These are phyloP conservation scores for Claviceps sorghi DNA, from an alignment of 2,329 filamentous ascomycete species.

Conservation along the genomic window DNA sequence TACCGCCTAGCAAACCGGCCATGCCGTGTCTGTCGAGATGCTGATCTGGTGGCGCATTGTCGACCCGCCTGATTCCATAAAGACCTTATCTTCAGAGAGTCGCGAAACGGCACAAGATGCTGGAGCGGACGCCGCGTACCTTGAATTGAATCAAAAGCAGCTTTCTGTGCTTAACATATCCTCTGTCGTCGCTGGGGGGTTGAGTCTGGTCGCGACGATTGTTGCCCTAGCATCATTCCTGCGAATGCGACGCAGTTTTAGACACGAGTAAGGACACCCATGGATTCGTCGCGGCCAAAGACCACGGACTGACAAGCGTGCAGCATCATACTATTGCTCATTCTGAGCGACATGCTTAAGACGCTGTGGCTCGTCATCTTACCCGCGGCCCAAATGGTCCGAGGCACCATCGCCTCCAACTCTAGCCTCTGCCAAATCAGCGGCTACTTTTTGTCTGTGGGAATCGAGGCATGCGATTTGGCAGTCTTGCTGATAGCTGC, in stretches of 20 bases:
- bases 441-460: slow-evolving; percentile 52
- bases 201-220: slow-evolving; percentile 43
- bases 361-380: slow-evolving; percentile 54
- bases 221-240: slow-evolving; percentile 57
- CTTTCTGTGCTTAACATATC: slow-evolving; percentile 10
- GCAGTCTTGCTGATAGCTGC: slow-evolving; percentile 59
- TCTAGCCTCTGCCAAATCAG: slow-evolving; percentile 51
- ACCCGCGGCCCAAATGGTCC: slow-evolving; percentile 41
- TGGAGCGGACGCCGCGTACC: background rate
- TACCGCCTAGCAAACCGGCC: background rate
- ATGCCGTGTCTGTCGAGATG: slow-evolving; percentile 2
- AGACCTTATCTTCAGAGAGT: background rate
- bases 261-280: slow-evolving; percentile 36
- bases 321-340: slow-evolving; percentile 60
- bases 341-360: slow-evolving; percentile 59
- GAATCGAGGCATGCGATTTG: slow-evolving; percentile 57
- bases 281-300: background rate
- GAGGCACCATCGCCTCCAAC: slow-evolving; percentile 32
- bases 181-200: slow-evolving; percentile 26
- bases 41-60: slow-evolving; percentile 1
- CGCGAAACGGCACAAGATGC: background rate
- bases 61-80: background rate
- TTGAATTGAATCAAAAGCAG: background rate
- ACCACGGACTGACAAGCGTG: background rate
- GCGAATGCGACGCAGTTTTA: slow-evolving; percentile 58